Evolutionary conservation across 352 stramenopile genomes (phyloP), one percentile per base, ranked within the genome.

Genomic region (Pilasporangium apinafurcum): DNA sequence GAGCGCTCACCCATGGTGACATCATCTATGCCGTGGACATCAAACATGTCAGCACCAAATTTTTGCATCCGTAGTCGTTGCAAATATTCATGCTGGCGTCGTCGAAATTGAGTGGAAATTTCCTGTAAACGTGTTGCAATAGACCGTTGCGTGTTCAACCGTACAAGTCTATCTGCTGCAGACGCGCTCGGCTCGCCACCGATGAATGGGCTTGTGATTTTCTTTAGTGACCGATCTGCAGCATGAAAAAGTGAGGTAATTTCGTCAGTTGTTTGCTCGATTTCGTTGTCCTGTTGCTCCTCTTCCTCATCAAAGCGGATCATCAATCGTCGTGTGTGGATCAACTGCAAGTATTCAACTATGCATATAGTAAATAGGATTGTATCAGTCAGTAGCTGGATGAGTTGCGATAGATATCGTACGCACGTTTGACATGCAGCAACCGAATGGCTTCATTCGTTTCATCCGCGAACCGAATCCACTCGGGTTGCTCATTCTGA

Each of bases 321-420:
- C 80, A 92, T 90, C 7, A 92, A 64, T 8, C 80, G 56, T 32
- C 77, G 47, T 31, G 75, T 88, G 51, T 92, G 80, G 18, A 92
- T 44, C 34, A 88, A 56, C 49, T 90, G 74, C 25, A 92, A 62
- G 35, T 90, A 92, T 20, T 90, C 77, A 44, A 92, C 80, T 92
- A 26, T 21, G 34, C 17, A 37, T 41, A 31, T 5, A 10, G 21
- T n/a, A n/a, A n/a, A n/a, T n/a, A n/a, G n/a, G n/a, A n/a, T n/a
- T n/a, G n/a, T n/a, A n/a, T n/a, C n/a, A n/a, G n/a, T n/a, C n/a
- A n/a, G n/a, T n/a, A n/a, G n/a, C n/a, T n/a, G n/a, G n/a, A n/a
- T n/a, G n/a, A n/a, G n/a, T n/a, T n/a, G n/a, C 12, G 14, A 12
- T 2, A 5, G 12, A 17, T 35, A 12, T 25, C 32, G 14, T 10